phyloP scores from a whole-genome alignment of 192 early-diverging fungal species.

The Obelidium mucronatum region DNA sequence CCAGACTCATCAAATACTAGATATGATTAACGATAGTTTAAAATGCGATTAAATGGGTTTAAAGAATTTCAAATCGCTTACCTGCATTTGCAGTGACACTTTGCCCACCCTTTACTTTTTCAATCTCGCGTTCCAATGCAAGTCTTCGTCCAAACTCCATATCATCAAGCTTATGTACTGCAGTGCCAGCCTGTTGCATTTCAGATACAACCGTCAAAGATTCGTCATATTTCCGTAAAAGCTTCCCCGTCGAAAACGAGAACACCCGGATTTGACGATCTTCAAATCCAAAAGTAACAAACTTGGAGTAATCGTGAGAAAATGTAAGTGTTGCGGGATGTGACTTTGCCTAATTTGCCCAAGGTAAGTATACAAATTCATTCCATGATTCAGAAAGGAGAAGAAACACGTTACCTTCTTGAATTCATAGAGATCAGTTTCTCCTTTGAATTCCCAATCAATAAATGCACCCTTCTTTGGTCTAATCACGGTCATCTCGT shows the following conservation, averaged over 20 bases:
- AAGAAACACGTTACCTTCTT: constrained; percentile 72
- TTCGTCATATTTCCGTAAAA: constrained; percentile 92
- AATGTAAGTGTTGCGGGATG: constrained; percentile 82
- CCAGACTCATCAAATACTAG: constrained; percentile 91
- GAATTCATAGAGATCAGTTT: constrained; percentile 97
- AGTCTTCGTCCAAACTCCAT: constrained; percentile 98
- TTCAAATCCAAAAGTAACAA: constrained; percentile 85
- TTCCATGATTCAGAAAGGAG: neutral
- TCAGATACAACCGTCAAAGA: constrained; percentile 80
- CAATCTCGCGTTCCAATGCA: constrained; percentile 87
- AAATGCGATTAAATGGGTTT: constrained; percentile 24
- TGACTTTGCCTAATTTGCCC: constrained; percentile 66
- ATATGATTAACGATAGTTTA: no score
- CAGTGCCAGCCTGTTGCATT: constrained; percentile 87
- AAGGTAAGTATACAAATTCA: neutral
- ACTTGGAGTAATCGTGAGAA: constrained; percentile 80
- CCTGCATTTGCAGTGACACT: constrained; percentile 71
- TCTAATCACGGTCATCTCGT: neutral
- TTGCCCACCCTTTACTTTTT: constrained; percentile 70
- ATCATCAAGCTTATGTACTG: constrained; percentile 83
- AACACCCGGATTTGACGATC: constrained; percentile 90
- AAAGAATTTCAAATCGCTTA: constrained; percentile 28
- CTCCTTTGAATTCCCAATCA: constrained; percentile 84
- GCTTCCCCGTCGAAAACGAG: constrained; percentile 81
- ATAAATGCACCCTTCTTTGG: constrained; percentile 50